These are phyloP conservation scores for Cytospora chrysosperma DNA, from an alignment of 2,329 filamentous ascomycete genomes.

Conservation along the genomic window DNA sequence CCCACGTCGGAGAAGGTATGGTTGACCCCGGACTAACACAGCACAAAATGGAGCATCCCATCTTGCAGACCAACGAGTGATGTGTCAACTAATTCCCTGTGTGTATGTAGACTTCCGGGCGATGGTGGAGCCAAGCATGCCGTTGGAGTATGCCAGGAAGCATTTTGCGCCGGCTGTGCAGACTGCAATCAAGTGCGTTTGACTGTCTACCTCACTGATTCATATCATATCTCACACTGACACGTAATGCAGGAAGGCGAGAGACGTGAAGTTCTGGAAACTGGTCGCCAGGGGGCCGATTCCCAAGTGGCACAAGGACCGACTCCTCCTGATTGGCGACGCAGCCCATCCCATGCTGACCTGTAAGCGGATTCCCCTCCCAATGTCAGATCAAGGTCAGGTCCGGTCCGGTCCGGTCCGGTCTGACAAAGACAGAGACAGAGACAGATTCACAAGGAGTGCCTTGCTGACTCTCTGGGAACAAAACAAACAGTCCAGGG, in stretches of 20 bases:
- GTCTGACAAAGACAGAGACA: no score
- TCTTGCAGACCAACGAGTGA: rapidly evolving
- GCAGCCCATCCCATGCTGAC: conserved; percentile 13
- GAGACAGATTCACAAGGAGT: no score
- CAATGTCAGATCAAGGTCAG: no score
- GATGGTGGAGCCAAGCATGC: conserved; percentile 4
- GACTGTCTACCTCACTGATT: not conserved
- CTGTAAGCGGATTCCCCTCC: not conserved
- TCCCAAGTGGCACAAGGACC: conserved; percentile 7
- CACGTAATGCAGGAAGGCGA: not conserved
- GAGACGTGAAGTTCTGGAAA: conserved; percentile 14
- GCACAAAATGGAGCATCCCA: no score
- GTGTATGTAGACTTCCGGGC: conserved; percentile 1
- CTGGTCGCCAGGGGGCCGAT: not conserved
- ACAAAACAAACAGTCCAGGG: conserved; percentile 10
- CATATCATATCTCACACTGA: not conserved
- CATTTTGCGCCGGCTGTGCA: conserved; percentile 3
- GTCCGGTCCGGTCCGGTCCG: no score
- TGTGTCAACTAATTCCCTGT: not conserved
- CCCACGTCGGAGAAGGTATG: conserved; percentile 6
- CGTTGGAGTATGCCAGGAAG: conserved; percentile 2
- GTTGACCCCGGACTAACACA: no score
- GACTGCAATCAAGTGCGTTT: not conserved
- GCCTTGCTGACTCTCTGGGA: not conserved
- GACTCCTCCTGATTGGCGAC: conserved; percentile 5